A percentile compares a stretch with the other conserved stretches of the same genome.
phyloP scores from a whole-genome alignment of 495 filamentous ascomycete genomes.

The Daldinia caldariorum region DNA sequence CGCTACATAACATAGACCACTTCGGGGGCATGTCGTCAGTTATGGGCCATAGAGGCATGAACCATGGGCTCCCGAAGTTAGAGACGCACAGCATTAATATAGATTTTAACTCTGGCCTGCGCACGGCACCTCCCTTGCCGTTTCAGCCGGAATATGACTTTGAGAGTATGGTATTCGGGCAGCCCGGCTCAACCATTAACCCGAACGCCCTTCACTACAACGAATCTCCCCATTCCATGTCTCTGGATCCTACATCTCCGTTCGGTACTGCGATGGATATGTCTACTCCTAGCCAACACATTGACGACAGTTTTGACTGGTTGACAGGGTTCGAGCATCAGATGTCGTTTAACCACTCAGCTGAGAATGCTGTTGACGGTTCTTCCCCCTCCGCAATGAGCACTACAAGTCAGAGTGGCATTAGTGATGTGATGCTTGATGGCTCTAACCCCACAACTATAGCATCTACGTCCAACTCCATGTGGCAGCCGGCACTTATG shows the following conservation, averaged over 20 bases:
- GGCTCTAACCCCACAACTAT: slow-evolving; percentile 70
- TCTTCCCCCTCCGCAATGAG: slow-evolving; percentile 96
- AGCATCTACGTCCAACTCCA: slow-evolving; percentile 58
- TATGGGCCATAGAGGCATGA: slow-evolving; percentile 69
- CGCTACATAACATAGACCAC: slow-evolving; percentile 66
- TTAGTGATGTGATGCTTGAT: slow-evolving; percentile 93
- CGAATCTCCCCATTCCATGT: slow-evolving; percentile 79
- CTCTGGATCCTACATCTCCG: slow-evolving; percentile 77
- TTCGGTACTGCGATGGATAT: slow-evolving; percentile 74
- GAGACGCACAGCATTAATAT: slow-evolving; percentile 73
- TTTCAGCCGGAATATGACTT: slow-evolving; percentile 80
- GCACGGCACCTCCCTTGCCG: slow-evolving; percentile 80
- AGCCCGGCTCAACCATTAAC: slow-evolving; percentile 80
- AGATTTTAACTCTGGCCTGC: slow-evolving; percentile 72
- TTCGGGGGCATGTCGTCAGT: slow-evolving; percentile 77
- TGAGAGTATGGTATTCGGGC: slow-evolving; percentile 75
- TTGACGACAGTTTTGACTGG: slow-evolving; percentile 90
- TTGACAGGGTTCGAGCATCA: slow-evolving; percentile 81
- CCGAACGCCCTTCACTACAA: slow-evolving; percentile 94
- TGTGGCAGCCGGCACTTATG: slow-evolving; percentile 77
- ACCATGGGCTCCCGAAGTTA: slow-evolving; percentile 79
- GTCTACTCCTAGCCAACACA: slow-evolving; percentile 59
- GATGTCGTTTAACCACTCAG: slow-evolving; percentile 72
- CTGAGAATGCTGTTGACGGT: slow-evolving; percentile 85
- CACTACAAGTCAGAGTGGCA: slow-evolving; percentile 87